Evolutionary conservation across 306 rosid species (phyloP), one percentile per base, ranked within the genome.

Genomic region (Prosopis cineraria): DNA sequence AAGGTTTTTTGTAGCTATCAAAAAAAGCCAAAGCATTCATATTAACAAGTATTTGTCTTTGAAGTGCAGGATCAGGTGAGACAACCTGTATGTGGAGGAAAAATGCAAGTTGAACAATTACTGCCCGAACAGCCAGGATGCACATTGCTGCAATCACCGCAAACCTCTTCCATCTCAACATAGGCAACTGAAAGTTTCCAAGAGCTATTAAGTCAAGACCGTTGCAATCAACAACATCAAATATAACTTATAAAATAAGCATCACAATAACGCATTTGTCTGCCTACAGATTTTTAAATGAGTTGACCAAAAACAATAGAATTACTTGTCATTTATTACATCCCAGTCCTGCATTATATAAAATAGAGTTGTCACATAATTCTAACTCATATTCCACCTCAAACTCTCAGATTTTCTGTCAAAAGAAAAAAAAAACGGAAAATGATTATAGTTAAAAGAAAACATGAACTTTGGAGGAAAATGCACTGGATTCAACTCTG

Each of bases 61-160:
- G 31, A 76, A 75, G 75, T 5, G 31, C 47, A 75, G 43, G 20
- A 75, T n/a, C 60, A 71, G 72, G 66, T 50, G 34, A 41, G 53
- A 52, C 25, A 80, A 95, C 98, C 99, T 95, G 99, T 67, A 93
- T 81, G 84, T 95, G 99, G 79, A 95, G 94, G 72, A 95, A 95
- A 85, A 95, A 95, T 24, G 99, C 99, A 75, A 95, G 93, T 86
- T 95, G 99, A 81, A 95, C 99, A 77, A 93, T 81, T 82, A 95
- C 93, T 10, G 99, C 99, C 27, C 99, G 96, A 78, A 95, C 98
- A 70, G 90, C 97, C 60, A 95, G 82, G 79, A 95, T 95, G 87
- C 99, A 95, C 96, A 93, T 87, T 3, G 99, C 99, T 0, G 99
- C 99, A 37, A 91, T 87, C 79, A 91, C 82, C 19, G 99, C 96